Base-by-base conservation (phyloP, 1,284 basidiomycete species). In the Moesziomyces globuligerus region DNA sequence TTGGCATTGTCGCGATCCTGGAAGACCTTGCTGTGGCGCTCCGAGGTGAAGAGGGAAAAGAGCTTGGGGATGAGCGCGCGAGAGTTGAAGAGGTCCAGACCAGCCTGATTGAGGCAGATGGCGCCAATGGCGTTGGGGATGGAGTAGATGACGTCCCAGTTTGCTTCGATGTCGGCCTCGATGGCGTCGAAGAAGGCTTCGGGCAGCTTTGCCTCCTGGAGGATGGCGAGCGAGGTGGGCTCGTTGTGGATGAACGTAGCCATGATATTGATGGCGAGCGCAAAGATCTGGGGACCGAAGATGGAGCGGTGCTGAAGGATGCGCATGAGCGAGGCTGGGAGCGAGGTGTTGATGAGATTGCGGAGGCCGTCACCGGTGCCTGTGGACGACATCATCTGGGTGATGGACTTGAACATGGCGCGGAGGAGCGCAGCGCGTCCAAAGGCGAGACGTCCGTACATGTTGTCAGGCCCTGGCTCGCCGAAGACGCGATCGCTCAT, bases 171-270 rank as follows among this genome's bases (percentile, higher is more conserved):
- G 15, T 90, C 90, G 36, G 86, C 85, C 83, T 95, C 93, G 51
- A 98, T 88, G 6, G 90, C 87, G 55, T 88, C 87, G 83, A 94
- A 96, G 72, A 99, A 92, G 0, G 89, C 87, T 78, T 95, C 92
- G 1, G 96, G 96, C 3, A 99, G 84, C 24, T 90, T 89, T 45
- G 89, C 88, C 83, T 99, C 96, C 83, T 99, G 96, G 36, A 99
- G 90, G 48, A 94, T 91, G 1, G 88, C 85, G 54, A 99, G 86
- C 13, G 93, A 96, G 0, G 95, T 98, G 10, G 96, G 96, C 84
- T 99, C 96, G 78, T 98, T 99, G 86, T 99, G 95, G 17, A 98
- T 90, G 83, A 99, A 98, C 0, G 94, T 94, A 6, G 95, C 90
- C 90, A 97, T 94, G 81, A 97, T 92, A 83, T 95, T 95, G 86